Percentiles rank a stretch among this genome's conserved stretches.
Evolutionary conservation across 2,329 filamentous ascomycete species (phyloP).

Genomic region (Berkeleyomyces rouxiae): DNA sequence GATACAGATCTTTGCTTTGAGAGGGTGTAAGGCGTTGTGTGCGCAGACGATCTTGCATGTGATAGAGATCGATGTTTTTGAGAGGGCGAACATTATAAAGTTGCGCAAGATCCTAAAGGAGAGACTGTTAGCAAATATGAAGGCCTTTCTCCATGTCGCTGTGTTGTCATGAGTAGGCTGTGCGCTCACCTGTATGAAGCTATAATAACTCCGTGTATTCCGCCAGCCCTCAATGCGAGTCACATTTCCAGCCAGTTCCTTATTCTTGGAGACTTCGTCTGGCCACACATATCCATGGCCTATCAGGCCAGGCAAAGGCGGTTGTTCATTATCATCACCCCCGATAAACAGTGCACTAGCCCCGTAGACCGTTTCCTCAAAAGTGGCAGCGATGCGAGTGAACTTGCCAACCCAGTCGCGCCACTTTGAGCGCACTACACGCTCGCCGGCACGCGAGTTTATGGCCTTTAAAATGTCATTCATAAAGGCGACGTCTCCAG

Average conservation of each 20-base stretch:
- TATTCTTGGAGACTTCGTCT: constrained; percentile 62
- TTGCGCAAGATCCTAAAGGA: constrained; percentile 44
- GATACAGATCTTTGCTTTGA: constrained; percentile 70
- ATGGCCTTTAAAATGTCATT: constrained; percentile 70
- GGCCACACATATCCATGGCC: constrained; percentile 95
- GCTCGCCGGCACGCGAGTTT: constrained; percentile 70
- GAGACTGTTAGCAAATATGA: not conserved
- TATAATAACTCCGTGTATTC: constrained; percentile 87
- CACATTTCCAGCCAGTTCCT: constrained; percentile 80
- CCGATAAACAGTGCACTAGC: constrained; percentile 79
- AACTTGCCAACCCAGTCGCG: constrained; percentile 90
- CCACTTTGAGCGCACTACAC: constrained; percentile 82
- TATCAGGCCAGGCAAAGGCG: constrained; percentile 38
- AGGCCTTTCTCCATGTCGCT: constrained; percentile 16
- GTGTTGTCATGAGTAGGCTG: not conserved
- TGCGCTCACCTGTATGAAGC: constrained; percentile 59
- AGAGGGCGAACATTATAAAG: constrained; percentile 49
- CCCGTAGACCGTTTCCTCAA: constrained; percentile 91
- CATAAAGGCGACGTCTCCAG: constrained; percentile 82
- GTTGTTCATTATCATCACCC: constrained; percentile 49
- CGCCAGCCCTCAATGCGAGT: constrained; percentile 93
- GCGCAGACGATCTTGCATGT: constrained; percentile 81
- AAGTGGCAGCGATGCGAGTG: constrained; percentile 77
- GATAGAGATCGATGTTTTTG: constrained; percentile 71
- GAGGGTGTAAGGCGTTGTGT: constrained; percentile 60